phyloP scores from a whole-genome alignment of 768 basidiomycete genomes.

The Auriscalpium microsporum region DNA sequence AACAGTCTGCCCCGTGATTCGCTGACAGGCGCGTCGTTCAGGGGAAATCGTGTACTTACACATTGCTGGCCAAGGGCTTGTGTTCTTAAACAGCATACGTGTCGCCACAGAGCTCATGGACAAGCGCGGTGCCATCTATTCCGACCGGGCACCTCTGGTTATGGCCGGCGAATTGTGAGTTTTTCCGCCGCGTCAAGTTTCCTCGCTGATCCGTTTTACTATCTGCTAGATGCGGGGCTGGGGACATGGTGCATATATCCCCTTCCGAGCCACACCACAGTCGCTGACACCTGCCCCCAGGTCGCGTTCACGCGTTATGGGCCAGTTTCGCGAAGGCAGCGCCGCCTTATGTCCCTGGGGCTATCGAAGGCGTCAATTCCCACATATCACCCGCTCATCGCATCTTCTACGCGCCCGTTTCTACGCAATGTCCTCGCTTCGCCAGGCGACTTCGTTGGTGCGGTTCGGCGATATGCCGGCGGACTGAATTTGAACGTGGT shows the following conservation, averaged over 20 bases:
- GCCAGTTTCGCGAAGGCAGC: constrained; percentile 11
- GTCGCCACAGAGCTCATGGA: constrained; percentile 59
- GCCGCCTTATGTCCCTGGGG: constrained; percentile 13
- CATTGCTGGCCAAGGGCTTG: constrained; percentile 55
- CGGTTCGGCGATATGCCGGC: constrained; percentile 12
- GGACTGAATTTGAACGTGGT: constrained; percentile 31
- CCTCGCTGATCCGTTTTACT: neutral
- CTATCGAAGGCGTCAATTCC: constrained; percentile 5
- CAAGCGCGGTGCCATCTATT: constrained; percentile 61
- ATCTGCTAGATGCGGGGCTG: constrained; percentile 7
- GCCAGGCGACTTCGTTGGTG: constrained; percentile 9
- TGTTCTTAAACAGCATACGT: constrained; percentile 58
- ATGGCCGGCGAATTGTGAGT: constrained; percentile 69
- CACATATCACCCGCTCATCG: constrained; percentile 11
- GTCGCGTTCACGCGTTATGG: constrained; percentile 14
- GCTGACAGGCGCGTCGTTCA: constrained; percentile 36
- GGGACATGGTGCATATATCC: constrained; percentile 11
- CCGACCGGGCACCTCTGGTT: constrained; percentile 61
- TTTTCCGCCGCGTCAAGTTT: neutral
- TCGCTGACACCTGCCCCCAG: neutral
- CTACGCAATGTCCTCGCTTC: constrained; percentile 10
- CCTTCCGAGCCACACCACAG: neutral
- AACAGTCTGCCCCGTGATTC: neutral
- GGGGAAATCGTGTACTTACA: constrained; percentile 61
- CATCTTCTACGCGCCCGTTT: constrained; percentile 9